A percentile compares a stretch with the other conserved stretches of the same genome.
Conservation (phyloP, 257 asterid genomes). For the Solanum chiquidenum region DNA sequence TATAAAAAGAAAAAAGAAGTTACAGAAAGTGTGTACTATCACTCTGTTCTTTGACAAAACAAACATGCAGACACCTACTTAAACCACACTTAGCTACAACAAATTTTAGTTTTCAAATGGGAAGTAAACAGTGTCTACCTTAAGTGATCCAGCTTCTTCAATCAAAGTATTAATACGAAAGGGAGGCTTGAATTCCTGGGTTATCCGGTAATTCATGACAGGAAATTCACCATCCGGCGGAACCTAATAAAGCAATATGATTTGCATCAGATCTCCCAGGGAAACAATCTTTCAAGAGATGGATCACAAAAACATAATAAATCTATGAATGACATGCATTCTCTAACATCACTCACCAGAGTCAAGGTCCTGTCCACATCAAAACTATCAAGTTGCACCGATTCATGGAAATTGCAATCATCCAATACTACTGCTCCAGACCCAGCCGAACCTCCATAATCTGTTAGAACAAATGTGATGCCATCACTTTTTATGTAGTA, state of each 20-base stretch:
- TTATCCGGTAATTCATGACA: slow-evolving; percentile 97
- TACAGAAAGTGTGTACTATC: background rate
- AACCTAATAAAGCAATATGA: slow-evolving; percentile 41
- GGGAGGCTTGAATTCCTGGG: slow-evolving; percentile 99
- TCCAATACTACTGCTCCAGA: slow-evolving; percentile 86
- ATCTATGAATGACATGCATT: background rate
- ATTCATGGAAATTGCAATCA: slow-evolving; percentile 99
- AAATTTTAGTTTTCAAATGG: background rate
- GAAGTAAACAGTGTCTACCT: slow-evolving; percentile 31
- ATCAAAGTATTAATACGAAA: slow-evolving; percentile 77
- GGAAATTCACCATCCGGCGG: slow-evolving; percentile 99
- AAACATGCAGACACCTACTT: background rate
- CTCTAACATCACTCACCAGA: slow-evolving; percentile 45
- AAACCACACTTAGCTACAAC: background rate
- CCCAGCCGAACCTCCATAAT: slow-evolving; percentile 81
- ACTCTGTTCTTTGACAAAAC: background rate
- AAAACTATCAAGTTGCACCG: slow-evolving; percentile 91
- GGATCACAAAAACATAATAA: slow-evolving; percentile 4
- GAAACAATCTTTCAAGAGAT: background rate
- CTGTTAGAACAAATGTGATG: slow-evolving; percentile 19
- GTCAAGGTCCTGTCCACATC: slow-evolving; percentile 86
- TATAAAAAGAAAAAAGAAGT: background rate
- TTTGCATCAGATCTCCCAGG: background rate
- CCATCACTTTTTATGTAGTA: background rate
- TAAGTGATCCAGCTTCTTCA: slow-evolving; percentile 87